Percentiles rank a stretch among this genome's conserved stretches.
phyloP scores from a whole-genome alignment of 2,329 filamentous ascomycete genomes.

The Pestalotiopsis sp. region DNA sequence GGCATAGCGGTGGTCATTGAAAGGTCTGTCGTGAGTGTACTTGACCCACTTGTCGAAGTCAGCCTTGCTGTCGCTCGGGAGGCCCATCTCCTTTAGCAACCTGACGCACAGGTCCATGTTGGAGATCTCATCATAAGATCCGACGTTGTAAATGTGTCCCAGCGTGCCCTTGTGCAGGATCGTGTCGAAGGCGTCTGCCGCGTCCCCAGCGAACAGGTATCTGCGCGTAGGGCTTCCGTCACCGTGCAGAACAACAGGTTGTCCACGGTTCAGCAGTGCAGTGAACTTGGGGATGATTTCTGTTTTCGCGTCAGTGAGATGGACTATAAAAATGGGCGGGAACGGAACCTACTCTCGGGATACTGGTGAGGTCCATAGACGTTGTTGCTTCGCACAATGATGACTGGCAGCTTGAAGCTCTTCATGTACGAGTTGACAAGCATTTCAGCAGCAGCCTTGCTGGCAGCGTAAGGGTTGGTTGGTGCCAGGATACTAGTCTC shows the following conservation, averaged over 20 bases:
- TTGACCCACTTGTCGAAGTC: slow-evolving; percentile 66
- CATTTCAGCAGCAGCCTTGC: slow-evolving; percentile 83
- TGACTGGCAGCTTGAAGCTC: slow-evolving; percentile 77
- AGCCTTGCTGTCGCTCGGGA: slow-evolving; percentile 49
- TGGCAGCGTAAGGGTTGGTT: slow-evolving; percentile 80
- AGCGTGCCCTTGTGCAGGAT: slow-evolving; percentile 76
- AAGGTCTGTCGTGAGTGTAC: slow-evolving; percentile 76
- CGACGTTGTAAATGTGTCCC: slow-evolving; percentile 81
- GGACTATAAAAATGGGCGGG: background rate
- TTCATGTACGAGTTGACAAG: slow-evolving; percentile 84
- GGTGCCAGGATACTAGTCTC: slow-evolving; percentile 75
- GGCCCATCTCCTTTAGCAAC: slow-evolving; percentile 63
- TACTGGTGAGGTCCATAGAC: slow-evolving; percentile 85
- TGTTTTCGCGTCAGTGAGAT: slow-evolving; percentile 32
- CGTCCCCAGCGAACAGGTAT: slow-evolving; percentile 78
- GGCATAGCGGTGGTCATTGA: slow-evolving; percentile 74
- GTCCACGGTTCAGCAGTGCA: slow-evolving; percentile 65
- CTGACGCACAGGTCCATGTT: slow-evolving; percentile 69
- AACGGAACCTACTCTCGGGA: slow-evolving; percentile 67
- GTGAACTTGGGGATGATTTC: slow-evolving; percentile 85
- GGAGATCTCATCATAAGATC: slow-evolving; percentile 75
- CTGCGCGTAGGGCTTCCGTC: slow-evolving; percentile 73
- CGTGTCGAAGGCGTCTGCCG: slow-evolving; percentile 79
- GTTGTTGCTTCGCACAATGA: slow-evolving; percentile 82
- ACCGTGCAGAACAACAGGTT: slow-evolving; percentile 73